Conservation (phyloP, 331 rosid genomes). For the Quercus tomentella region DNA sequence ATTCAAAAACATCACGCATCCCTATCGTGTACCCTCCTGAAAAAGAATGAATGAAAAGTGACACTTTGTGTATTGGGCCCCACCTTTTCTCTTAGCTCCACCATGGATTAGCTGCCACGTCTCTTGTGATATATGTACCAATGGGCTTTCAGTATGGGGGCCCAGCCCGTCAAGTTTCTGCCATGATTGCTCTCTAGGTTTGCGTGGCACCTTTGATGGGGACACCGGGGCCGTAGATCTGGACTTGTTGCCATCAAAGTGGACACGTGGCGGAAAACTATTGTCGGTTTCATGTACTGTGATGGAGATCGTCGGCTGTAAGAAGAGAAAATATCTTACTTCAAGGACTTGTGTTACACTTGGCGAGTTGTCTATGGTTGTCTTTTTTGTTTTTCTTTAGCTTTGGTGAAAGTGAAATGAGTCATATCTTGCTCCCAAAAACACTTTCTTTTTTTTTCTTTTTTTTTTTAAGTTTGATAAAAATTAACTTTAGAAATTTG, state of each 20-base stretch:
- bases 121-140: background rate
- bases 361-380: background rate
- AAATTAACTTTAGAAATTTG: no score
- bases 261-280: slow-evolving; percentile 20
- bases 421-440: no score
- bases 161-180: background rate
- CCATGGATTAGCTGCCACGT: slow-evolving; percentile 41
- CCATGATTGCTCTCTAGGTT: background rate
- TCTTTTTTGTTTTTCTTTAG: background rate
- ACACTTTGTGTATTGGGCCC: slow-evolving; percentile 21
- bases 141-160: background rate
- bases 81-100: background rate
- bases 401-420: no score
- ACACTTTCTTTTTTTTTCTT: no score
- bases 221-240: slow-evolving; percentile 11
- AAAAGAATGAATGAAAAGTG: slow-evolving; percentile 7
- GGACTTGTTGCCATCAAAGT: background rate
- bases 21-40: slow-evolving; percentile 23
- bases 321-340: slow-evolving; percentile 9
- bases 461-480: no score
- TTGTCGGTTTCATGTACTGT: background rate
- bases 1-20: background rate
- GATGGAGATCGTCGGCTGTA: slow-evolving; percentile 13
- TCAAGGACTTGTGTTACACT: background rate
- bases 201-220: slow-evolving; percentile 17